Evolutionary conservation across 352 stramenopile species (phyloP).

Genomic region (Globisporangium okanoganense): DNA sequence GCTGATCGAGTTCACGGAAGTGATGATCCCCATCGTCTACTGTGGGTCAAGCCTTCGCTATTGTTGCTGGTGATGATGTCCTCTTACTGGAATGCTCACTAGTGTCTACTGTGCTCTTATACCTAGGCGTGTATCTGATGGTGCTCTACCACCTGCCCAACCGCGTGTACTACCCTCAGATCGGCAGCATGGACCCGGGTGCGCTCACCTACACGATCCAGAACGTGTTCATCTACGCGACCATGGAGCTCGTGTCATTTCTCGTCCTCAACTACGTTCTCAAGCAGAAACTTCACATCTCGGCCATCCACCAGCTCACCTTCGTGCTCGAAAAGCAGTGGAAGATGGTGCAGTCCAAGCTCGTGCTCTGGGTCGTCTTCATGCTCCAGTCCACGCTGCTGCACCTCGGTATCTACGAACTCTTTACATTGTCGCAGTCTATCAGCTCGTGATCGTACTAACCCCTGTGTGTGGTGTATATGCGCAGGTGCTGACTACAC

Average conservation of each 20-base stretch:
- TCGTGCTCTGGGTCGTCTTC: constrained; percentile 42
- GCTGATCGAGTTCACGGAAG: constrained; percentile 21
- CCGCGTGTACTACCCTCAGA: constrained; percentile 28
- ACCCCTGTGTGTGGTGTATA: neutral
- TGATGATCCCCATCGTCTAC: constrained; percentile 18
- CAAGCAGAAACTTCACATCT: constrained; percentile 20
- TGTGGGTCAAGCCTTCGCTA: too few relatives aligned
- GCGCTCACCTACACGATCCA: constrained; percentile 10
- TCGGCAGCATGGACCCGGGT: constrained; percentile 18
- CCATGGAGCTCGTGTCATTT: constrained; percentile 18
- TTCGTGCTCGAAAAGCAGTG: constrained; percentile 38
- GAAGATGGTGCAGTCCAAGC: constrained; percentile 34
- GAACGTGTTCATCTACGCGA: constrained; percentile 29
- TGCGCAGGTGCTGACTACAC: neutral
- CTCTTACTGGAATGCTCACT: neutral
- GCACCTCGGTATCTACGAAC: constrained; percentile 20
- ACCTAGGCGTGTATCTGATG: constrained; percentile 22
- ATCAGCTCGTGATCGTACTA: too few relatives aligned
- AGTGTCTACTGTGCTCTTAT: too few relatives aligned
- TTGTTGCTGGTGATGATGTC: neutral
- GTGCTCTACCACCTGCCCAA: constrained; percentile 33
- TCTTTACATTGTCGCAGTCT: neutral
- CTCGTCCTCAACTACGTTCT: constrained; percentile 19
- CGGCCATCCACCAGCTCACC: constrained; percentile 24
- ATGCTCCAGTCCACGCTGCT: constrained; percentile 34